phyloP scores from a whole-genome alignment of 805 yeast species.

The Wickerhamiella australiensis region DNA sequence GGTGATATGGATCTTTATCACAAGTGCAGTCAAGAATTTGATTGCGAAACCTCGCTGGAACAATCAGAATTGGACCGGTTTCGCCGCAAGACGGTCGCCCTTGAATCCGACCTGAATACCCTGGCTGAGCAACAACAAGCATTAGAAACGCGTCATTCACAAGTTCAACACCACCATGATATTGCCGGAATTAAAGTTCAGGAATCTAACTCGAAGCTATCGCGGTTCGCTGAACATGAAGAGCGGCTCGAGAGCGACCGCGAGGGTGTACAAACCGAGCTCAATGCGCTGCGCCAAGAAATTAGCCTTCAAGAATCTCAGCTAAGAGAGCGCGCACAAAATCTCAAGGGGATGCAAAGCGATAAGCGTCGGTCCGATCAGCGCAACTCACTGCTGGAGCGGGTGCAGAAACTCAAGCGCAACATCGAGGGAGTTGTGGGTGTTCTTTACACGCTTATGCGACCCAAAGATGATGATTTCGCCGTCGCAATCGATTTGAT shows the following conservation, averaged over 20 bases:
- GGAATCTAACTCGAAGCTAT: slow-evolving; percentile 7
- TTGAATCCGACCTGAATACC: slow-evolving; percentile 10
- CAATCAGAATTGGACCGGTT: slow-evolving; percentile 18
- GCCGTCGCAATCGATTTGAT: slow-evolving; percentile 32
- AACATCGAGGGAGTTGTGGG: slow-evolving; percentile 81
- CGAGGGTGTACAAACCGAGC: slow-evolving; percentile 21
- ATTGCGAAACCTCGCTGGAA: slow-evolving; percentile 11
- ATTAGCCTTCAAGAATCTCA: slow-evolving; percentile 38
- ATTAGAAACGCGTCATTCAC: neutral
- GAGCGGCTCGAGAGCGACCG: slow-evolving; percentile 13
- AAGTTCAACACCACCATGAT: slow-evolving; percentile 4
- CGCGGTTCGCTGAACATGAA: neutral
- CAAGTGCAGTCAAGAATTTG: slow-evolving; percentile 12
- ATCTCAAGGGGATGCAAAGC: slow-evolving; percentile 62
- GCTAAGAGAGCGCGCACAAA: slow-evolving; percentile 45
- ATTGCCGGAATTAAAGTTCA: slow-evolving; percentile 1
- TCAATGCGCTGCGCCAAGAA: slow-evolving; percentile 10
- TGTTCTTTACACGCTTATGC: slow-evolving; percentile 62
- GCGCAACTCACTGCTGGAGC: slow-evolving; percentile 61
- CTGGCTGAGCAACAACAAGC: slow-evolving; percentile 10
- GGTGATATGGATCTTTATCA: slow-evolving; percentile 10
- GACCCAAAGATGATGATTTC: slow-evolving; percentile 38
- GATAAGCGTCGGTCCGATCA: slow-evolving; percentile 61
- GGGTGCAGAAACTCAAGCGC: slow-evolving; percentile 54
- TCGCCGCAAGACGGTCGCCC: slow-evolving; percentile 10